These are phyloP conservation scores for Thoreauomyces humboldtii DNA, from an alignment of 192 early-diverging fungal genomes.

Conservation along the genomic window DNA sequence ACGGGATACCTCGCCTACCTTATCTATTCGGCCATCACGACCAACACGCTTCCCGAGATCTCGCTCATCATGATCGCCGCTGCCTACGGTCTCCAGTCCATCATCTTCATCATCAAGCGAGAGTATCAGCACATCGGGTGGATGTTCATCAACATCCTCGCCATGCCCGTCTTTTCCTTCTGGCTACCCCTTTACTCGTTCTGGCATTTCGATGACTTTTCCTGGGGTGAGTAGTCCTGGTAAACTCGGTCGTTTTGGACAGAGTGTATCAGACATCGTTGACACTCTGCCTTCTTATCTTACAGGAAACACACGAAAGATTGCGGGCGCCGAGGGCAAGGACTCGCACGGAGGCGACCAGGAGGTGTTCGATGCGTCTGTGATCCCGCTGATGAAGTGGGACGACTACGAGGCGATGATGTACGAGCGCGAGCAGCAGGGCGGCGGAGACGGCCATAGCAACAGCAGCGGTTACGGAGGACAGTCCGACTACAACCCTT, in stretches of 20 bases:
- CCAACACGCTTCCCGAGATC: constrained; percentile 58
- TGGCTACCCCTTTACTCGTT: constrained; percentile 72
- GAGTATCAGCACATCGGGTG: constrained; percentile 79
- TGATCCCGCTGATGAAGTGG: constrained; percentile 45
- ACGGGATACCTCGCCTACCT: constrained; percentile 66
- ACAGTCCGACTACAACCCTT: neutral
- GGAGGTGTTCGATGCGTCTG: constrained; percentile 47
- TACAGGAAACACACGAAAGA: constrained; percentile 91
- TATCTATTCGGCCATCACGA: constrained; percentile 36
- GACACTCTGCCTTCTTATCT: too few species aligned
- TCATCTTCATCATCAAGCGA: constrained; percentile 84
- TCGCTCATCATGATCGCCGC: constrained; percentile 82
- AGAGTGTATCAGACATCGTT: too few species aligned
- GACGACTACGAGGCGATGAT: constrained; percentile 36
- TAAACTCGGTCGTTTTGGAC: too few species aligned
- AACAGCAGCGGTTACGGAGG: neutral
- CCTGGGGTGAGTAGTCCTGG: too few species aligned
- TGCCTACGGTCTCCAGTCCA: constrained; percentile 85
- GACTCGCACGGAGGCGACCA: constrained; percentile 58
- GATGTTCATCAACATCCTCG: constrained; percentile 93
- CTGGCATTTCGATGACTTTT: constrained; percentile 84
- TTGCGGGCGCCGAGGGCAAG: constrained; percentile 80
- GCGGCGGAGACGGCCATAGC: constrained; percentile 4
- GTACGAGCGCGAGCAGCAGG: neutral
- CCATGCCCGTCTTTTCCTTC: constrained; percentile 82